A percentile compares a stretch with the other conserved stretches of the same genome.
phyloP scores from a whole-genome alignment of 345 rosid genomes.

The Anacardium occidentale region DNA sequence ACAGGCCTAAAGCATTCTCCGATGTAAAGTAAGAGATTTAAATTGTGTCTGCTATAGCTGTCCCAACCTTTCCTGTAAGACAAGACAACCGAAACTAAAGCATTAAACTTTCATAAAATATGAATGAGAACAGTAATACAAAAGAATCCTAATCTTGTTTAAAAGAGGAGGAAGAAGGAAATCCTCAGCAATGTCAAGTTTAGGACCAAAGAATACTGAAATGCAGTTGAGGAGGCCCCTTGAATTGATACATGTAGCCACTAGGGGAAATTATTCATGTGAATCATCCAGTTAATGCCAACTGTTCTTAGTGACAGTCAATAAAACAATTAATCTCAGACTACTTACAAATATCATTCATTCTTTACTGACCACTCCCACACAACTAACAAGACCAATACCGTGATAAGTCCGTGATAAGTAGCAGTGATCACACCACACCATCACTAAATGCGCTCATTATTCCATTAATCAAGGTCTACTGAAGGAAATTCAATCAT shows the following conservation, averaged over 20 bases:
- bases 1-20: background rate
- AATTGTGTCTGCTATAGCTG: slow-evolving; percentile 45
- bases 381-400: background rate
- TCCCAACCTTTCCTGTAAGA: slow-evolving; percentile 75
- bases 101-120: slow-evolving; percentile 17
- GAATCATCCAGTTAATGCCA: background rate
- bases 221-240: background rate
- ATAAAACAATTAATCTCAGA: background rate
- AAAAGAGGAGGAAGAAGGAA: background rate
- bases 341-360: background rate
- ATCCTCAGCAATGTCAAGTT: background rate
- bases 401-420: background rate
- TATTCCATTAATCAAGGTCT: background rate
- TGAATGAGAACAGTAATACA: slow-evolving; percentile 4
- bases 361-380: background rate
- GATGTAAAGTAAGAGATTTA: background rate
- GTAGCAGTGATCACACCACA: background rate
- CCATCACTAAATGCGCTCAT: background rate
- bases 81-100: slow-evolving; percentile 20
- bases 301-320: background rate
- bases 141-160: slow-evolving; percentile 1
- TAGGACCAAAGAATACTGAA: background rate
- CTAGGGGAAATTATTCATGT: background rate
- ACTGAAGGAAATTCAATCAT: background rate
- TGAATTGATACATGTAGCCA: background rate